Percentiles rank a stretch among this genome's conserved stretches.
These are phyloP conservation scores for Pleurotus citrinopileatus DNA, from an alignment of 768 basidiomycete species.

Conservation along the genomic window DNA sequence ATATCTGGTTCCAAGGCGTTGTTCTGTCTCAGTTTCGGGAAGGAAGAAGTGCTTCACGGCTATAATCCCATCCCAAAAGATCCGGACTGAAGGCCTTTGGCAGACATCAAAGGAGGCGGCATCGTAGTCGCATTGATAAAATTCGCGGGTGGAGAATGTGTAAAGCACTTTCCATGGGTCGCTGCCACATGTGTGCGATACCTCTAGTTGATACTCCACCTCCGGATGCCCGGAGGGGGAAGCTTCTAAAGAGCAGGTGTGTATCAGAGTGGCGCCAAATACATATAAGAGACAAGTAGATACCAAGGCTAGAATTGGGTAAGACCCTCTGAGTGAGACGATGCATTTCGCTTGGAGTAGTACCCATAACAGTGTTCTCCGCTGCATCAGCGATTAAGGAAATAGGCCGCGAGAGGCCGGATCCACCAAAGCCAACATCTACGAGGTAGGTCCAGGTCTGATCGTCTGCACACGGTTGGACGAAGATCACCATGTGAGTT, in stretches of 20 bases:
- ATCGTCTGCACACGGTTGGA: slow-evolving; percentile 22
- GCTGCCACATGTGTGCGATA: not conserved
- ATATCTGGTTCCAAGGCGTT: slow-evolving; percentile 2
- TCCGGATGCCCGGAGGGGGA: not conserved
- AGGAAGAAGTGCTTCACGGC: slow-evolving; percentile 22
- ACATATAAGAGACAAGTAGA: not conserved
- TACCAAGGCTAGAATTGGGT: slow-evolving; percentile 20
- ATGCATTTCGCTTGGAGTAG: slow-evolving; percentile 20
- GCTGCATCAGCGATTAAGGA: slow-evolving; percentile 21
- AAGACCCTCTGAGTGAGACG: slow-evolving; percentile 16
- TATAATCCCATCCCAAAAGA: slow-evolving; percentile 25
- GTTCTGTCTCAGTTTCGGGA: slow-evolving; percentile 17
- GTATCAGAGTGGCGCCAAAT: not conserved
- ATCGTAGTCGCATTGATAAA: slow-evolving; percentile 19
- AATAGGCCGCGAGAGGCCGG: slow-evolving; percentile 23
- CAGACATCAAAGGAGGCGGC: slow-evolving; percentile 23
- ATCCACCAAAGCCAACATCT: slow-evolving; percentile 29
- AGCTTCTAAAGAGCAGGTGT: not conserved
- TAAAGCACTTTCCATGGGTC: slow-evolving; percentile 22
- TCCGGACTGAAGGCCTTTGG: slow-evolving; percentile 13
- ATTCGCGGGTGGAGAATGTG: slow-evolving; percentile 27
- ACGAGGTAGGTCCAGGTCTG: slow-evolving; percentile 27
- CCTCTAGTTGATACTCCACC: slow-evolving; percentile 5
- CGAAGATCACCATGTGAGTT: slow-evolving; percentile 27
- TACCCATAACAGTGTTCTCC: slow-evolving; percentile 19